Conservation (phyloP, 2,329 filamentous ascomycete species). For the Metarhizium rileyi region DNA sequence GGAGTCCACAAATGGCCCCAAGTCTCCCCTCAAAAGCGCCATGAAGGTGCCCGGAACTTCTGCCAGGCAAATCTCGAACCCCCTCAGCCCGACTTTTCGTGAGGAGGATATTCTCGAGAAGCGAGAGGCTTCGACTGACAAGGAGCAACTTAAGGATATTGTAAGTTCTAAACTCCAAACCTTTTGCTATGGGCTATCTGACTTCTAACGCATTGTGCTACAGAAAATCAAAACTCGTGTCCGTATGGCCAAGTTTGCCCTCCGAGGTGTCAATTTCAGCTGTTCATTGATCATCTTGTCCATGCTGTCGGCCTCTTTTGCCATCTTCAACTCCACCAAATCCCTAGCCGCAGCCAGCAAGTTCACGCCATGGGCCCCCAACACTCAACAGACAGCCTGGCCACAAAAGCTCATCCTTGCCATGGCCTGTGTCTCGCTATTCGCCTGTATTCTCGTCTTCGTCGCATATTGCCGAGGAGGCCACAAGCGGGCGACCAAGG, state of each 20-base stretch:
- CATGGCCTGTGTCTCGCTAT: conserved; percentile 71
- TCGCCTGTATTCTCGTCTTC: conserved; percentile 71
- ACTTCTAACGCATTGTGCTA: conserved; percentile 13
- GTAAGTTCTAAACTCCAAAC: conserved; percentile 46
- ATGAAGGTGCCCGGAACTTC: conserved; percentile 80
- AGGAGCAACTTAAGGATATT: conserved; percentile 77
- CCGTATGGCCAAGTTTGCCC: conserved; percentile 83
- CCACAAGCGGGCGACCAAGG: conserved; percentile 81
- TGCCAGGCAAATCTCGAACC: conserved; percentile 61
- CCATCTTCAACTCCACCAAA: conserved; percentile 86
- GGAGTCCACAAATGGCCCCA: conserved; percentile 55
- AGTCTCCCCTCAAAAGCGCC: conserved; percentile 79
- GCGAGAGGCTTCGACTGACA: conserved; percentile 69
- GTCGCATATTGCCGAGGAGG: conserved; percentile 81
- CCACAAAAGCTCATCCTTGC: conserved; percentile 76
- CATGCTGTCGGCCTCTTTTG: conserved; percentile 79
- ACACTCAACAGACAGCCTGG: conserved; percentile 62
- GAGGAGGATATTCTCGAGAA: conserved; percentile 85
- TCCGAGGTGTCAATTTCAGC: conserved; percentile 94
- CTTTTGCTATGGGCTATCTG: background rate
- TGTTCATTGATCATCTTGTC: conserved; percentile 91
- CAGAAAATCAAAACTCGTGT: conserved; percentile 91
- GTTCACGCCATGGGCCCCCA: conserved; percentile 73
- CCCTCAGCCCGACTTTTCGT: conserved; percentile 81
- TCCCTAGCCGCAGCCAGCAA: conserved; percentile 64